Evolutionary conservation across 202 grass and related monocot genomes (phyloP).

Genomic region (Setaria italica): DNA sequence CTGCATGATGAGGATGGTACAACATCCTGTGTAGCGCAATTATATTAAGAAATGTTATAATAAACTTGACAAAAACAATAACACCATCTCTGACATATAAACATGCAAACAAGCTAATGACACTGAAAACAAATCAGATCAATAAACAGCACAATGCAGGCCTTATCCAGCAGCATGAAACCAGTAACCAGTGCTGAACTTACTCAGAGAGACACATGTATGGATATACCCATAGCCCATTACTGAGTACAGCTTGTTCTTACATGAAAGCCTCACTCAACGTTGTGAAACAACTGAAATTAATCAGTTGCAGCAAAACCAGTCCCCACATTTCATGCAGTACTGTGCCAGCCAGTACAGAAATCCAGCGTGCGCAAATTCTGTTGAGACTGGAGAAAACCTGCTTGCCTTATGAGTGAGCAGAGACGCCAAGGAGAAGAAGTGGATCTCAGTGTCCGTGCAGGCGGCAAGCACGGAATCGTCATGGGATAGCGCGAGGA

Average conservation of each 20-base stretch:
- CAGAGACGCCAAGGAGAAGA: conserved; percentile 75
- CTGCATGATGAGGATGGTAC: conserved; percentile 63
- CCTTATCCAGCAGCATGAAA: neutral
- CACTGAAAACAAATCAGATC: neutral
- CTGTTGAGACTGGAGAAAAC: neutral
- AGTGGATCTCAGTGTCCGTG: conserved; percentile 63
- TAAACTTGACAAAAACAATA: conserved; percentile 10
- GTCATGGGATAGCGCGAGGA: conserved; percentile 77
- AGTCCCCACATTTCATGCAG: neutral
- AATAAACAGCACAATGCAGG: neutral
- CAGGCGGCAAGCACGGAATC: conserved; percentile 67
- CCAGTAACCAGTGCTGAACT: neutral
- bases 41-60: conserved; percentile 5
- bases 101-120: neutral
- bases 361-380: neutral
- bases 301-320: neutral
- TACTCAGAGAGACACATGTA: conserved; percentile 1
- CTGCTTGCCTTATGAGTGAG: conserved; percentile 64
- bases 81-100: neutral
- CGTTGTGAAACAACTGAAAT: neutral
- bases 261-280: neutral
- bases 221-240: neutral
- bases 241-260: conserved; percentile 3
- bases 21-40: conserved; percentile 52
- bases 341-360: neutral